These are phyloP conservation scores for Scheffersomyces stipitis DNA, from an alignment of 805 yeast species.

Conservation along the genomic window DNA sequence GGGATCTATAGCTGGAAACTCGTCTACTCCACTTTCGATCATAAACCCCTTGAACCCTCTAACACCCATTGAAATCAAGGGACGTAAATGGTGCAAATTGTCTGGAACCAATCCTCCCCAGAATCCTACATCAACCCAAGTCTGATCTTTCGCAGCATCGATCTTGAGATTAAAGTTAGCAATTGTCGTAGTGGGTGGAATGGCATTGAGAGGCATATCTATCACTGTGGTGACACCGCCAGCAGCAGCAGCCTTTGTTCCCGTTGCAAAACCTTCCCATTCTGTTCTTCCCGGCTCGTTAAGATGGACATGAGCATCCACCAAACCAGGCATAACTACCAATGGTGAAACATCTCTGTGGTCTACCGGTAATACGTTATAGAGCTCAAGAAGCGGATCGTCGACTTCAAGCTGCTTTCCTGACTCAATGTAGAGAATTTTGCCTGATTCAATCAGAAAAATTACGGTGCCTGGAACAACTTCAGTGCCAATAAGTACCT, in stretches of 20 bases:
- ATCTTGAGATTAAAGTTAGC: slow-evolving; percentile 73
- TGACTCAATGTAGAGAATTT: slow-evolving; percentile 52
- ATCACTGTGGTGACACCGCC: slow-evolving; percentile 96
- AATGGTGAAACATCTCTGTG: slow-evolving; percentile 60
- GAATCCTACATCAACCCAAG: slow-evolving; percentile 92
- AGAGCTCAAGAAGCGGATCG: slow-evolving; percentile 42
- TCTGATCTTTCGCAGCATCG: slow-evolving; percentile 73
- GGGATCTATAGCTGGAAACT: slow-evolving; percentile 80
- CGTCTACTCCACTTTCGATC: slow-evolving; percentile 95
- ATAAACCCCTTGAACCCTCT: slow-evolving; percentile 92
- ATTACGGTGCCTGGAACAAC: slow-evolving; percentile 63
- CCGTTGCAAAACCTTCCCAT: slow-evolving; percentile 98
- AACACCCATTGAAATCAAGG: slow-evolving; percentile 82
- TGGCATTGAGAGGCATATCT: slow-evolving; percentile 95
- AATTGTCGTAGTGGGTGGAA: slow-evolving; percentile 91
- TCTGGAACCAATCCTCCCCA: slow-evolving; percentile 95
- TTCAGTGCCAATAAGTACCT: slow-evolving; percentile 51
- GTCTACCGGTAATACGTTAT: slow-evolving; percentile 41
- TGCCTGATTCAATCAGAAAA: slow-evolving; percentile 51
- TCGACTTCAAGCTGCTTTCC: slow-evolving; percentile 28
- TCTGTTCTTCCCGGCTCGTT: slow-evolving; percentile 98
- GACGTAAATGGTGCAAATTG: slow-evolving; percentile 66
- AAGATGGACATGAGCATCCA: slow-evolving; percentile 90
- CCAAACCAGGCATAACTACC: slow-evolving; percentile 82
- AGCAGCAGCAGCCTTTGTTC: slow-evolving; percentile 89